Evolutionary conservation across 805 yeast genomes (phyloP), one percentile per base, ranked within the genome.

Genomic region (Starmerella cellae): DNA sequence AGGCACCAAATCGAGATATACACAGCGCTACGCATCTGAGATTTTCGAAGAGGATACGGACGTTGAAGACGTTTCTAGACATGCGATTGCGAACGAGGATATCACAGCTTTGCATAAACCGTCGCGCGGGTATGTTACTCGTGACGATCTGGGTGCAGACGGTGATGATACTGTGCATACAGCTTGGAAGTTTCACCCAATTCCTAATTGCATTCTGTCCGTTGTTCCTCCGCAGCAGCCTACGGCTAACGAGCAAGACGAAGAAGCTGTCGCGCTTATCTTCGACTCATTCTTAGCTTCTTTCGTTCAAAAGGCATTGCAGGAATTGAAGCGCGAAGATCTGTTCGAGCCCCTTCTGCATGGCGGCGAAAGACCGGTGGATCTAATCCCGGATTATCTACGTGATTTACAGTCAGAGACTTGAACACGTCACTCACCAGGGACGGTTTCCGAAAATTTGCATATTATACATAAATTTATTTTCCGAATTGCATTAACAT

Each of bases 101-200:
- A n/a, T n/a, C n/a, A n/a, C n/a, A n/a, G 11, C 28, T 10, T 13
- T 26, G 28, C 11, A 10, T 26, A 13, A 26, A 10, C 10, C 32
- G 16, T 41, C 51, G 23, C 35, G 21, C 46, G 98, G 98, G 0
- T 82, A 80, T 52, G 77, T 75, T 0, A 88, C 98, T 0, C 53
- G 61, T 36, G 98, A 91, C 57, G 97, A 88, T 55, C 68, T 70
- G 52, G 98, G 96, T 0, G 61, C 66, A 49, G 75, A 77, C 48
- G 98, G 98, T 19, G 98, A 91, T 57, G 97, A 66, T 65, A 69
- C 84, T 30, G 52, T 75, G 43, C 87, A 81, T 62, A 65, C 62
- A 44, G 70, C 82, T 1, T 70, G 79, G 37, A 64, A 65, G 0
- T 64, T 69, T 44, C 78, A 70, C 58, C 71, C 68, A 6, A 66